Evolutionary conservation across 2,329 filamentous ascomycete species (phyloP).

Genomic region (Fusarium verrucosum): DNA sequence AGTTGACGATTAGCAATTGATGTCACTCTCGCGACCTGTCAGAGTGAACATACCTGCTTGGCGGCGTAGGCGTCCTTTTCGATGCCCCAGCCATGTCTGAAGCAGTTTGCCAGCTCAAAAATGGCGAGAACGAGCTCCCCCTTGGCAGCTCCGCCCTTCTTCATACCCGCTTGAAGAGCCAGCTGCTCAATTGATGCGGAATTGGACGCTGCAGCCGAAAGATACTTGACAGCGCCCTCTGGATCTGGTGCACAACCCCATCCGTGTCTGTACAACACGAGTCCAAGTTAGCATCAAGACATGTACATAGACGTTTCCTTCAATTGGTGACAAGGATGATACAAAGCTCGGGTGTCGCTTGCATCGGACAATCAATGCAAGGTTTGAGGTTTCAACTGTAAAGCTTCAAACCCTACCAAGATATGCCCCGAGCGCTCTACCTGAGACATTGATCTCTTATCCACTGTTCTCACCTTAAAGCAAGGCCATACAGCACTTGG

Average conservation of each 20-base stretch:
- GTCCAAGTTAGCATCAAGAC: constrained; percentile 27
- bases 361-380: background rate
- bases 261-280: constrained; percentile 71
- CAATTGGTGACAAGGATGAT: background rate
- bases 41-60: constrained; percentile 62
- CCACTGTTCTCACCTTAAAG: constrained; percentile 69
- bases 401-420: constrained; percentile 17
- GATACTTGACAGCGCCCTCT: constrained; percentile 79
- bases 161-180: constrained; percentile 85
- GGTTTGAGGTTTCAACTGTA: constrained; percentile 14
- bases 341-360: constrained; percentile 2
- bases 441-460: constrained; percentile 23
- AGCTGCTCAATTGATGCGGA: constrained; percentile 86
- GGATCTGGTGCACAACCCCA: constrained; percentile 86
- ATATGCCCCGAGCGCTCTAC: background rate
- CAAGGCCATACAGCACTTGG: constrained; percentile 94
- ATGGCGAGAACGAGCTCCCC: constrained; percentile 96
- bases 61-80: constrained; percentile 86
- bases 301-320: background rate
- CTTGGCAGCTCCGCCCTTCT: constrained; percentile 93
- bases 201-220: constrained; percentile 89
- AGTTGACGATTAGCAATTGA: constrained; percentile 12
- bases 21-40: background rate
- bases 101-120: constrained; percentile 92
- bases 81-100: constrained; percentile 94